Conservation (phyloP, 495 filamentous ascomycete genomes). For the Penicillium silybi region DNA sequence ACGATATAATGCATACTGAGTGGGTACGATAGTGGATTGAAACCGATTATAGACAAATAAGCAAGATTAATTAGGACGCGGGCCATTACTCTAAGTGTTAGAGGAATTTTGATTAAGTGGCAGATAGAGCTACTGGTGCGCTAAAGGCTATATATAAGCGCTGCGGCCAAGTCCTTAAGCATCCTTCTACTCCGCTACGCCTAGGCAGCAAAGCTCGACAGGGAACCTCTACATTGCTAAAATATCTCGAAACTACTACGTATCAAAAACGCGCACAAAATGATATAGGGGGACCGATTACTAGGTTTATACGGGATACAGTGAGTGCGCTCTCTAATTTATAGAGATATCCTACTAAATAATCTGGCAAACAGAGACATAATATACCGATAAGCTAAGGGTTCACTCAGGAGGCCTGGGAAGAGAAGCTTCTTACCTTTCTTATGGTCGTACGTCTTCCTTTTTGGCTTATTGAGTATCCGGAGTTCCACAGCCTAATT, state of each 20-base stretch:
- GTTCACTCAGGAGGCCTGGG: not conserved
- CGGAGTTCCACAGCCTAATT: not conserved
- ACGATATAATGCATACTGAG: not conserved
- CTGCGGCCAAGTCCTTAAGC: not conserved
- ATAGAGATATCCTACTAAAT: too few species aligned
- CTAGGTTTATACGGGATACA: too few species aligned
- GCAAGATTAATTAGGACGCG: not conserved
- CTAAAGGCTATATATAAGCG: not conserved
- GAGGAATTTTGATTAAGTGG: not conserved
- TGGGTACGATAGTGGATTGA: not conserved
- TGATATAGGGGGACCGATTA: too few species aligned
- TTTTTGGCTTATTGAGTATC: not conserved
- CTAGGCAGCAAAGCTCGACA: too few species aligned
- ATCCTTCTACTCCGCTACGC: not conserved
- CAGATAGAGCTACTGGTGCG: not conserved
- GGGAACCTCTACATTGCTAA: too few species aligned
- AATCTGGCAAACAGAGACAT: too few species aligned
- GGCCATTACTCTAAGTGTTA: not conserved
- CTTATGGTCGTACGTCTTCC: not conserved
- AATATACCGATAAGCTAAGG: too few species aligned
- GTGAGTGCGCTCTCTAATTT: too few species aligned
- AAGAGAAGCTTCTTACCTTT: not conserved
- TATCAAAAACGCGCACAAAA: too few species aligned
- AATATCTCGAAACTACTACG: too few species aligned
- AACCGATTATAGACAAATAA: not conserved